These are phyloP conservation scores for Penicillium samsonianum DNA, from an alignment of 495 filamentous ascomycete species.

Conservation along the genomic window DNA sequence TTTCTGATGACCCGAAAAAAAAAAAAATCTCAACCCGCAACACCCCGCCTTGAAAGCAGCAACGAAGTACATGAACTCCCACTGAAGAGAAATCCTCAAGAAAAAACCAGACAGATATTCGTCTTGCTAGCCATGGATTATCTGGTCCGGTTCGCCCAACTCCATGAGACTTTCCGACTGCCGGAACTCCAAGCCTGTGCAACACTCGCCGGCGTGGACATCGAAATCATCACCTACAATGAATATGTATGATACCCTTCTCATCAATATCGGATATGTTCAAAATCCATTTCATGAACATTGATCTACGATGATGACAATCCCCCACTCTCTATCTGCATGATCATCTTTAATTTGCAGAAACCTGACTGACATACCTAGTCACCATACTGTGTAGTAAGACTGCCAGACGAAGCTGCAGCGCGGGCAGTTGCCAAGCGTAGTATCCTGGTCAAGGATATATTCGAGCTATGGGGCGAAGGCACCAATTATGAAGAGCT, in stretches of 20 bases:
- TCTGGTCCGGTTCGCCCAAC: conserved; percentile 86
- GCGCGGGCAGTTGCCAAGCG: conserved; percentile 69
- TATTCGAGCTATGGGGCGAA: conserved; percentile 87
- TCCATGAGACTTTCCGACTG: conserved; percentile 84
- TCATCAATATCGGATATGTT: background rate
- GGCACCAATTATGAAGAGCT: conserved; percentile 67
- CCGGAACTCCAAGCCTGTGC: conserved; percentile 87
- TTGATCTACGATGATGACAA: background rate
- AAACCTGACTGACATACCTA: conserved; percentile 36
- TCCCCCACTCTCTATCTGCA: background rate
- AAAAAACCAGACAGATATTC: background rate
- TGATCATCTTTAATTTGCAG: background rate
- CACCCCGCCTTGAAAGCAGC: conserved; percentile 20
- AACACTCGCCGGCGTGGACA: conserved; percentile 60
- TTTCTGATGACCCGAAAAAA: conserved; percentile 10
- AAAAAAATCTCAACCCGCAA: conserved; percentile 22
- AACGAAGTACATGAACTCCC: conserved; percentile 5
- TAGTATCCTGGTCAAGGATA: conserved; percentile 74
- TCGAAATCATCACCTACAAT: conserved; percentile 72
- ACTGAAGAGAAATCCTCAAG: background rate
- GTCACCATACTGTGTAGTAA: conserved; percentile 87
- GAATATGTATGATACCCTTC: conserved; percentile 58
- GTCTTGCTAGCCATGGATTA: conserved; percentile 60
- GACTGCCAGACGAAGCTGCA: conserved; percentile 61
- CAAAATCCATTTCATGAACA: background rate